A percentile compares a stretch with the other conserved stretches of the same genome.
Evolutionary conservation across 2,329 filamentous ascomycete genomes (phyloP).

Genomic region (Cercospora sesami): DNA sequence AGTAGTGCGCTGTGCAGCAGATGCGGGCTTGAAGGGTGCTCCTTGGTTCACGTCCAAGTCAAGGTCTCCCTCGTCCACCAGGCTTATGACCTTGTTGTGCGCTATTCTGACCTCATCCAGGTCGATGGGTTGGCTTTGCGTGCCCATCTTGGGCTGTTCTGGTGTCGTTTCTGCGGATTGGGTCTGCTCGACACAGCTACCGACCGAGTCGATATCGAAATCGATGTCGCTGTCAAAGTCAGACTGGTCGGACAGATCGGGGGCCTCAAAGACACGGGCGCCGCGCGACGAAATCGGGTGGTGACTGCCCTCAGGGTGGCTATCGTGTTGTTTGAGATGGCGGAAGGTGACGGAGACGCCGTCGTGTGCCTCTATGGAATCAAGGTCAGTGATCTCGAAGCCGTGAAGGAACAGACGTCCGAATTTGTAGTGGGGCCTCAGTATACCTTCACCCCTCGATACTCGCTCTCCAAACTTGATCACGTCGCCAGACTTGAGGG

Average conservation of each 20-base stretch:
- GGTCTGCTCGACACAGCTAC: conserved; percentile 18
- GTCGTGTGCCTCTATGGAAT: conserved; percentile 31
- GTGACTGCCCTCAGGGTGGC: conserved; percentile 6
- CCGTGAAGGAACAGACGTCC: not conserved
- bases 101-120: conserved; percentile 14
- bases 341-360: conserved; percentile 31
- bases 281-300: conserved; percentile 3
- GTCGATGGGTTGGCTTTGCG: conserved; percentile 31
- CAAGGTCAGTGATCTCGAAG: conserved; percentile 4
- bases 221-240: conserved; percentile 28
- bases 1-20: not conserved
- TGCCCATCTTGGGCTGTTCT: conserved; percentile 30
- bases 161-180: conserved; percentile 36
- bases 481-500: conserved; percentile 32
- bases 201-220: conserved; percentile 26
- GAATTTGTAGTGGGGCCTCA: not conserved
- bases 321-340: conserved; percentile 15
- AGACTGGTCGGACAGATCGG: conserved; percentile 30
- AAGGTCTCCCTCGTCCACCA: conserved; percentile 24
- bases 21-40: not conserved
- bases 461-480: conserved; percentile 39
- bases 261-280: conserved; percentile 28
- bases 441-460: conserved; percentile 31
- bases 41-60: conserved; percentile 22
- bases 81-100: conserved; percentile 21